phyloP scores from a whole-genome alignment of 495 filamentous ascomycete species.

The Aspergillus campestris region DNA sequence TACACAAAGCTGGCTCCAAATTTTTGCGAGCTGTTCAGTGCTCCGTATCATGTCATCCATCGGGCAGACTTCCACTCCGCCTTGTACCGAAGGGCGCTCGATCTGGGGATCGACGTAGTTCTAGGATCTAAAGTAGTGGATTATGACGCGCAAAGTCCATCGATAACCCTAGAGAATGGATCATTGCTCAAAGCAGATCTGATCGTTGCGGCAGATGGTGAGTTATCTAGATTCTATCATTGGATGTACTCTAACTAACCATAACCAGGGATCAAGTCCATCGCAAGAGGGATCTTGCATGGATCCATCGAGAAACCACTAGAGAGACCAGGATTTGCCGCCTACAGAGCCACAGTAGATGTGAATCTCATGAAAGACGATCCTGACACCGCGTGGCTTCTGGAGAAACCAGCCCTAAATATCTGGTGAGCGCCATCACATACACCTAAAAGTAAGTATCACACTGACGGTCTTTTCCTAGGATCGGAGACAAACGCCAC shows the following conservation, averaged over 20 bases:
- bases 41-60: conserved; percentile 39
- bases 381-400: conserved; percentile 28
- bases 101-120: conserved; percentile 24
- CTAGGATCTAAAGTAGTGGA: conserved; percentile 13
- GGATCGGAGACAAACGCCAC: conserved; percentile 30
- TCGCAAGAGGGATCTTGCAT: conserved; percentile 21
- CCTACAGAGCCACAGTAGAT: conserved; percentile 36
- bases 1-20: conserved; percentile 27
- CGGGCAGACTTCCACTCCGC: conserved; percentile 33
- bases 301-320: conserved; percentile 10
- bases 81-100: conserved; percentile 20
- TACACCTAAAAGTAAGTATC: background rate
- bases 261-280: conserved; percentile 24
- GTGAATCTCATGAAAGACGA: conserved; percentile 29
- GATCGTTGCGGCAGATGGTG: conserved; percentile 39
- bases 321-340: conserved; percentile 25
- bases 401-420: conserved; percentile 32
- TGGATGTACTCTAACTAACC: background rate
- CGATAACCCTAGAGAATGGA: conserved; percentile 13
- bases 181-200: conserved; percentile 20
- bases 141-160: conserved; percentile 15
- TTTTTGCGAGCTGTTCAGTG: conserved; percentile 23
- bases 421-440: conserved; percentile 22
- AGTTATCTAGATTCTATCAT: background rate
- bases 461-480: conserved; percentile 1